Evolutionary conservation across 768 basidiomycete genomes (phyloP), one percentile per base, ranked within the genome.

Genomic region (Naganishia vishniacii): DNA sequence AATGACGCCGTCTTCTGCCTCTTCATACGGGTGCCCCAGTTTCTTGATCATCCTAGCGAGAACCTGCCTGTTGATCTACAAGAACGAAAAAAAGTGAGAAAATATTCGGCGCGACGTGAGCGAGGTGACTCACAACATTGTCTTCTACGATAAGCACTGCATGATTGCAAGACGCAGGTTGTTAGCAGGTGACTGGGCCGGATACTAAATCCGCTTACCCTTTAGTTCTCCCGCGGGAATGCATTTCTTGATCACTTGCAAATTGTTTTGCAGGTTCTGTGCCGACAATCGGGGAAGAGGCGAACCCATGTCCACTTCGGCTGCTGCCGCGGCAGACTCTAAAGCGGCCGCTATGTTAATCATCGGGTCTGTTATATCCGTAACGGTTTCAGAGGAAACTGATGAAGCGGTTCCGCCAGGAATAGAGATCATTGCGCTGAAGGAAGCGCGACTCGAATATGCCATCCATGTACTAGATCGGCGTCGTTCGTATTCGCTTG

Each of bases 41-140:
- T 56, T 56, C 53, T 56, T 56, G 32, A 56, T 56, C 53, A 56
- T 56, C 20, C 53, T 37, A 13, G 53, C 53, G 6, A 56, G 34
- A 25, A 56, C 53, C 20, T 56, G 53, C 26, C 53, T 32, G 18
- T 56, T 56, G 8, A 56, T 56, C 53, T 56, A 3, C 13, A 15
- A n/a, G 37, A 4, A 15, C 23, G 12, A 28, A 23, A 3, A 41
- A 26, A 2, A 37, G 18, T 40, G 23, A 44, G 7, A 37, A 37
- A 37, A 37, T 7, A 37, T 37, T 18, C 9, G n/a, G 6, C 18
- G 9, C 42, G 18, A 25, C 34, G 1, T n/a, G 9, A 3, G 3
- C 2, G 8, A 2, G 7, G 2, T 3, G 13, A 51, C 53, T 41
- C 8, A 56, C 53, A 37, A 34, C 28, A 26, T 56, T 56, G 16